Percentiles rank a stretch among this genome's conserved stretches.
These are phyloP conservation scores for Domatiomyces globalis DNA, from an alignment of 2,329 filamentous ascomycete genomes.

Conservation along the genomic window DNA sequence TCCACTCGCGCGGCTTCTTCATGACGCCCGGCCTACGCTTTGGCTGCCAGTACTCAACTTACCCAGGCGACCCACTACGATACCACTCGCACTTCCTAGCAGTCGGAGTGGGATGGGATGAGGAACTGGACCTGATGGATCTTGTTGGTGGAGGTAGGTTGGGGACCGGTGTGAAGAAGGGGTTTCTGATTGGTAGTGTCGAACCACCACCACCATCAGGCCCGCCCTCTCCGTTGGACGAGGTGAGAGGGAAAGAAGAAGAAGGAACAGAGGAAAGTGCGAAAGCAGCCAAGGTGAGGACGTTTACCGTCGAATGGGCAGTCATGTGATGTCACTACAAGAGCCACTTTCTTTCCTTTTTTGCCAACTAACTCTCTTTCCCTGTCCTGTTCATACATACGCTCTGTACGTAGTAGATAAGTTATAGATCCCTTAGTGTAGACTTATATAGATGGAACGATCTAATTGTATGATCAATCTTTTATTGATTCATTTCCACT, in stretches of 20 bases:
- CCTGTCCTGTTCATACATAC: no score
- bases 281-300: constrained; percentile 36
- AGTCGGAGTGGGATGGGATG: constrained; percentile 72
- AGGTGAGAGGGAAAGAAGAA: constrained; percentile 18
- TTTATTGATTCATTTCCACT: no score
- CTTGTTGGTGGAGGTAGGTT: constrained; percentile 74
- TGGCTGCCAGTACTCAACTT: constrained; percentile 85
- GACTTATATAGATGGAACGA: no score
- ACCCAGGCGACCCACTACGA: constrained; percentile 83
- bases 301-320: constrained; percentile 86
- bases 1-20: constrained; percentile 70
- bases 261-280: constrained; percentile 22
- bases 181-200: constrained; percentile 69
- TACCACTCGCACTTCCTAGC: constrained; percentile 93
- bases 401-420: no score
- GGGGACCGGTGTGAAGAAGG: constrained; percentile 92
- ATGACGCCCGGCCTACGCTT: constrained; percentile 87
- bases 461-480: no score
- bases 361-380: not conserved
- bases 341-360: not conserved
- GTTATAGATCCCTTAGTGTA: no score
- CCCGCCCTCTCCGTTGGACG: constrained; percentile 6
- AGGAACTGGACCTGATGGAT: constrained; percentile 71
- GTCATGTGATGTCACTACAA: constrained; percentile 51
- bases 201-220: constrained; percentile 19